phyloP scores from a whole-genome alignment of 306 rosid species.

The Rosa rugosa region DNA sequence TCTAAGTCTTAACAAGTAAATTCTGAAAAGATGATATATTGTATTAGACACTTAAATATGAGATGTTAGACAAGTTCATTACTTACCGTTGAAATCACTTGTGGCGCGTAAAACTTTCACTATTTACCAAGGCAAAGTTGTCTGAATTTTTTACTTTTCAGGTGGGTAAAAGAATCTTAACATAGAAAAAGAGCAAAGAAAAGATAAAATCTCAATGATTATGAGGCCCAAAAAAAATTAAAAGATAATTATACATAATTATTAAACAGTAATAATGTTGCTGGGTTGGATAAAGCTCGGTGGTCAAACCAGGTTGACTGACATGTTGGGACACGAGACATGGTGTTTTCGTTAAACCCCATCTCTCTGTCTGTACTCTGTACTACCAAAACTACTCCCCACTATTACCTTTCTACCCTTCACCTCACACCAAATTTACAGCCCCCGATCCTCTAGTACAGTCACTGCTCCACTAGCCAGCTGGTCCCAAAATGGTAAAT shows the following conservation, averaged over 20 bases:
- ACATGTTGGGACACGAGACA: constrained; percentile 36
- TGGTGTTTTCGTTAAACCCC: constrained; percentile 22
- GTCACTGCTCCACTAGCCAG: background rate
- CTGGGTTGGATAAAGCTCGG: constrained; percentile 33
- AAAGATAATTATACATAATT: constrained; percentile 34
- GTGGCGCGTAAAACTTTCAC: background rate
- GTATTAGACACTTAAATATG: background rate
- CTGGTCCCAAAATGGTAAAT: constrained; percentile 35
- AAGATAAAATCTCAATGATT: background rate
- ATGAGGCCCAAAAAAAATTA: background rate
- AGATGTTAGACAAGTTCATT: background rate
- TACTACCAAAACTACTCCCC: background rate
- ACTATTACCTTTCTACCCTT: background rate
- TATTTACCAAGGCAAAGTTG: background rate
- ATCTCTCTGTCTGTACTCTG: background rate
- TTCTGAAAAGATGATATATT: too few relatives aligned
- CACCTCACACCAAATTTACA: background rate
- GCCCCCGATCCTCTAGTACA: background rate
- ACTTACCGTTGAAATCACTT: background rate
- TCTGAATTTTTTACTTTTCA: background rate
- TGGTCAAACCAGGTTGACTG: constrained; percentile 58
- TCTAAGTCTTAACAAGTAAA: too few relatives aligned
- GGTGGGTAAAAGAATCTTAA: background rate
- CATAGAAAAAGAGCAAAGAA: background rate
- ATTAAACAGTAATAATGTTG: constrained; percentile 53